phyloP scores from a whole-genome alignment of 805 yeast genomes.

The Candida silvicultrix region DNA sequence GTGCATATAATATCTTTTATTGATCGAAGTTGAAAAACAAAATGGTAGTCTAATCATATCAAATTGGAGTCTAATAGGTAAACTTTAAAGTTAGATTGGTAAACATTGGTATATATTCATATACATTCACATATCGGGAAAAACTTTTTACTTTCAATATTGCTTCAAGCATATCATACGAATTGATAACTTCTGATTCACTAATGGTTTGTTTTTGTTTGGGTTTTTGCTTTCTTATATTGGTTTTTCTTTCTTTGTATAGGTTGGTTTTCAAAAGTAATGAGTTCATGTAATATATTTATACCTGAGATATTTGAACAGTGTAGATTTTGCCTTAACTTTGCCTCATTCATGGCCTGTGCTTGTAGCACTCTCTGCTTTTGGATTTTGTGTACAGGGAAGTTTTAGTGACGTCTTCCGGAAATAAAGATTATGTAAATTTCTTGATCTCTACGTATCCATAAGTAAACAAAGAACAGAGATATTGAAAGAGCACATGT shows the following conservation, averaged over 20 bases:
- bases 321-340: too few species aligned
- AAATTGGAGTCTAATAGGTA: too few species aligned
- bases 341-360: too few species aligned
- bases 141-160: too few species aligned
- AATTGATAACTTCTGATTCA: neutral
- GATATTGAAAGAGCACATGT: slow-evolving; percentile 1
- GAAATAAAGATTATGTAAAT: neutral
- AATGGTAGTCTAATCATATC: too few species aligned
- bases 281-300: slow-evolving; percentile 1
- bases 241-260: neutral
- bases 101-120: too few species aligned
- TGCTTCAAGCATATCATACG: neutral
- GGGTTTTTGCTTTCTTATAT: neutral
- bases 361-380: too few species aligned
- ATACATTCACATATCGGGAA: too few species aligned
- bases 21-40: neutral
- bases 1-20: neutral
- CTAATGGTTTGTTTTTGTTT: neutral
- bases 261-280: neutral
- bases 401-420: neutral
- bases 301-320: neutral
- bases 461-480: neutral
- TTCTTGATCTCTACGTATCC: neutral
- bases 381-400: too few species aligned
- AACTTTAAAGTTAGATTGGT: too few species aligned